Evolutionary conservation across 768 basidiomycete species (phyloP).

Genomic region (Boletus pseudo-olivaceus): DNA sequence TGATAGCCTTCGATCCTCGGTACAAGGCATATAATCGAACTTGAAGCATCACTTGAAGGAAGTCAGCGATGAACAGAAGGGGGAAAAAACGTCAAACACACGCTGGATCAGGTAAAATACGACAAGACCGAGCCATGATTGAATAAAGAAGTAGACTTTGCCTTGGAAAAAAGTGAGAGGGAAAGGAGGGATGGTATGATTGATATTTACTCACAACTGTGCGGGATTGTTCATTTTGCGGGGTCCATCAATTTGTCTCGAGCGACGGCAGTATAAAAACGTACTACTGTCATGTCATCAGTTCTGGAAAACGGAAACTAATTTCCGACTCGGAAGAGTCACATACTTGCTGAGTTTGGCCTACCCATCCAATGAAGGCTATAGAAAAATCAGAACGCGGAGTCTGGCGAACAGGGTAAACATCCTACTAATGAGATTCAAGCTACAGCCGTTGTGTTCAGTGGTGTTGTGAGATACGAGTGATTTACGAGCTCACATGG

Average conservation of each 20-base stretch:
- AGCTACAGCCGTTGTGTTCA: not conserved
- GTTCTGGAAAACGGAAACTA: not conserved
- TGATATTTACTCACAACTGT: conserved; percentile 14
- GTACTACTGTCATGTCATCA: conserved; percentile 7
- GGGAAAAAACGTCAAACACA: not conserved
- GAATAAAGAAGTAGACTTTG: conserved; percentile 4
- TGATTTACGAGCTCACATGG: conserved; percentile 11
- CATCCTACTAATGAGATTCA: conserved; percentile 11
- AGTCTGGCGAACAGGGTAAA: not conserved
- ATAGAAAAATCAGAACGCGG: not conserved
- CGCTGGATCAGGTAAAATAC: conserved; percentile 1
- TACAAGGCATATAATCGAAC: conserved; percentile 12
- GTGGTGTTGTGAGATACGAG: not conserved
- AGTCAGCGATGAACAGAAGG: not conserved
- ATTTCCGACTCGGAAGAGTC: not conserved
- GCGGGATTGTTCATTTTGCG: not conserved
- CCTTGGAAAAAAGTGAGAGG: conserved; percentile 9
- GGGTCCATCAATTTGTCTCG: not conserved
- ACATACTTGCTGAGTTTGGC: conserved; percentile 6
- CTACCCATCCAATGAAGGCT: conserved; percentile 14
- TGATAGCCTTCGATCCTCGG: conserved; percentile 1
- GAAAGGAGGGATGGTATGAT: not conserved
- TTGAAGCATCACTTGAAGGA: conserved; percentile 10
- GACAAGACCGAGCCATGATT: not conserved
- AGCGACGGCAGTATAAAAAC: not conserved